Conservation (phyloP, 768 basidiomycete genomes). For the Russula earlei region DNA sequence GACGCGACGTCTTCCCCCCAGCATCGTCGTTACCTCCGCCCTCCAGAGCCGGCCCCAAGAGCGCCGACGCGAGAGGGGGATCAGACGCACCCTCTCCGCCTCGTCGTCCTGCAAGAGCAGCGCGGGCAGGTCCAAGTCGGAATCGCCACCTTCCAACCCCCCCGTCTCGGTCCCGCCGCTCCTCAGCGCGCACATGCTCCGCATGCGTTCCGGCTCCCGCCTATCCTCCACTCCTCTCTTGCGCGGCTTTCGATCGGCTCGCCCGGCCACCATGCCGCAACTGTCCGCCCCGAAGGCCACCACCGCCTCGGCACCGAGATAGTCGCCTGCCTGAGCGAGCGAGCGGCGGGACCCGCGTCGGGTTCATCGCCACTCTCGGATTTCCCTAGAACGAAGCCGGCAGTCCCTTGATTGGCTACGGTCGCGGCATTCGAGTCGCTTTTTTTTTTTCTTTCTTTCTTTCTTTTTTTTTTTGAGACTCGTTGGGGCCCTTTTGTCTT, state of each 20-base stretch:
- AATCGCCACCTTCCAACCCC: neutral
- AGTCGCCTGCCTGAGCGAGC: no score
- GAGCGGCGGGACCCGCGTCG: no score
- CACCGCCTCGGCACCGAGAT: no score
- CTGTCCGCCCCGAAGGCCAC: no score
- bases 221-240: neutral
- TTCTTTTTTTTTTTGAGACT: no score
- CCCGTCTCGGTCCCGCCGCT: neutral
- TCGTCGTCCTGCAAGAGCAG: neutral
- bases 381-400: no score
- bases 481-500: no score
- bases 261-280: no score
- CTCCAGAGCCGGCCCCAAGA: neutral
- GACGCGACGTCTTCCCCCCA: neutral
- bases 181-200: neutral
- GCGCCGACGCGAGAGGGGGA: neutral
- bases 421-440: no score
- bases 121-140: neutral
- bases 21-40: neutral
- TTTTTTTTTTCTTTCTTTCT: no score
- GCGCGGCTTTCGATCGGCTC: neutral
- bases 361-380: no score
- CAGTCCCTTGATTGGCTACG: no score
- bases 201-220: conserved; percentile 5
- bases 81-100: neutral